Conservation (phyloP, 2,329 filamentous ascomycete genomes). For the Arthrobotrys sphaeroides region DNA sequence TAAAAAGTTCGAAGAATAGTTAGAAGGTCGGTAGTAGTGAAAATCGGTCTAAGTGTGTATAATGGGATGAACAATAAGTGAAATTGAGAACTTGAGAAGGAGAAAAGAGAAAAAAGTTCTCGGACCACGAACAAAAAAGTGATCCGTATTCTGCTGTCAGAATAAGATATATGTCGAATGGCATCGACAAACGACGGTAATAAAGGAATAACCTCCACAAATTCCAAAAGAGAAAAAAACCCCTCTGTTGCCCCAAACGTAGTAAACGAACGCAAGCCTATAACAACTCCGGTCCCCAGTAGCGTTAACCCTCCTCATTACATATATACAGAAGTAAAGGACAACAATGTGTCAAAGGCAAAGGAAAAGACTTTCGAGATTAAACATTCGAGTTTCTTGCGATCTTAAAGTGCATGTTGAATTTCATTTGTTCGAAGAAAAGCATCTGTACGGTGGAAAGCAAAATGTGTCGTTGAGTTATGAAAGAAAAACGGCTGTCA, state of each 20-base stretch:
- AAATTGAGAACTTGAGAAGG: not conserved
- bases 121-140: not conserved
- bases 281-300: constrained; percentile 47
- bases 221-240: not conserved
- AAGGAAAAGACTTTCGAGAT: constrained; percentile 20
- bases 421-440: constrained; percentile 2
- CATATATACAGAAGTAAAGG: constrained; percentile 44
- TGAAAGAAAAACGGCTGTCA: not conserved
- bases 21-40: not conserved
- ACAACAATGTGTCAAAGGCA: not conserved
- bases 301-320: constrained; percentile 48
- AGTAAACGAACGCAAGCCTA: constrained; percentile 40
- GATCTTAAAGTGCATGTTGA: constrained; percentile 24
- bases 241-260: not conserved
- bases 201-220: constrained; percentile 6
- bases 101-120: not conserved
- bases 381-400: constrained; percentile 41
- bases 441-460: not conserved
- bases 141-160: not conserved
- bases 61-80: not conserved
- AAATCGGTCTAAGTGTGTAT: constrained; percentile 19
- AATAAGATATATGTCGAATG: not conserved
- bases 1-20: not conserved
- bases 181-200: constrained; percentile 6
- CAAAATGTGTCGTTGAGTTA: constrained; percentile 24